Evolutionary conservation across 176 grass and related monocot genomes (phyloP).

Genomic region (Aegilops umbellulata): DNA sequence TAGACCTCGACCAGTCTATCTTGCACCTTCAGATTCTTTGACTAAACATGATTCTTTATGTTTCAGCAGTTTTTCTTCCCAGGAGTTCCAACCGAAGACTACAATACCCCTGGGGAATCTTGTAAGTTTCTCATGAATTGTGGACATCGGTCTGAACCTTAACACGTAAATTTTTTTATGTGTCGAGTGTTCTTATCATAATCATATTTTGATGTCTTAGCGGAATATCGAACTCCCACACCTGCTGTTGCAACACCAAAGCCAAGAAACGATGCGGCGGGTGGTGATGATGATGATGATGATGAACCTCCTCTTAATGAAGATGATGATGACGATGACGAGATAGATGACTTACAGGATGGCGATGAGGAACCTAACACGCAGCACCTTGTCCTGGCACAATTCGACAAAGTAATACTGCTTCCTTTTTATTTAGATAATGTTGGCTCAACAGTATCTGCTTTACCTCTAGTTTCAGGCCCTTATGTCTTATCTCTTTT

Average conservation of each 20-base stretch:
- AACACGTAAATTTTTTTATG: background rate
- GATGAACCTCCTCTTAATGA: slow-evolving; percentile 86
- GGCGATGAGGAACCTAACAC: slow-evolving; percentile 70
- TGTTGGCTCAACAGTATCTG: background rate
- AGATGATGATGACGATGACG: slow-evolving; percentile 59
- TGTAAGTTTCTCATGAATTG: slow-evolving; percentile 37
- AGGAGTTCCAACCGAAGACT: slow-evolving; percentile 73
- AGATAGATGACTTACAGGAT: slow-evolving; percentile 64
- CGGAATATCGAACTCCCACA: slow-evolving; percentile 58
- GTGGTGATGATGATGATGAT: slow-evolving; percentile 43
- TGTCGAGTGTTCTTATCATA: background rate
- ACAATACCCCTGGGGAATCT: slow-evolving; percentile 67
- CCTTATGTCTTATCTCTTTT: slow-evolving; percentile 21
- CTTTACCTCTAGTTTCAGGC: background rate
- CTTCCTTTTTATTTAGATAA: slow-evolving; percentile 4
- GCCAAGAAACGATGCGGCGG: slow-evolving; percentile 38
- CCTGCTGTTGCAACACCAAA: slow-evolving; percentile 61
- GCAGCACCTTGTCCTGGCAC: slow-evolving; percentile 74
- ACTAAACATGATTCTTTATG: background rate
- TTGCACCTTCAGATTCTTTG: background rate
- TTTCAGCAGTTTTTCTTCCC: slow-evolving; percentile 65
- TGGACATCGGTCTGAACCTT: background rate
- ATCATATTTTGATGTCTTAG: slow-evolving; percentile 37
- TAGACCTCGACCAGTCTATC: slow-evolving; percentile 18
- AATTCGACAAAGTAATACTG: slow-evolving; percentile 70